Percentiles rank a stretch among this genome's conserved stretches.
Evolutionary conservation across 257 asterid species (phyloP).

Genomic region (Rehmannia glutinosa): DNA sequence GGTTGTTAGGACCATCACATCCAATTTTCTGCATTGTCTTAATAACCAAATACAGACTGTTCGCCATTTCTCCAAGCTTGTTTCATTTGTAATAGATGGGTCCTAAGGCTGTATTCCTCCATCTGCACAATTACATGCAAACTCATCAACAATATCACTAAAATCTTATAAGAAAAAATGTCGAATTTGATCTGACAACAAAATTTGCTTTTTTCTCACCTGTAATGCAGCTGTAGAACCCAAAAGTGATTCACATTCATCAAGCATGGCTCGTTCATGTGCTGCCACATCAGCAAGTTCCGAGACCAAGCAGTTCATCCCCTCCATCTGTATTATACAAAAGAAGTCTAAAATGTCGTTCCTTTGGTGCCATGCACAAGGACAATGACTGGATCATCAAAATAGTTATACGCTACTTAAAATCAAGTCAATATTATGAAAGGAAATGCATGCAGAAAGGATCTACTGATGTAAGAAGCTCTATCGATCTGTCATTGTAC

Average conservation of each 20-base stretch:
- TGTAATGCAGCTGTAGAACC: conserved; percentile 63
- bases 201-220: conserved; percentile 33
- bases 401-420: too few relatives aligned
- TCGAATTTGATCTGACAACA: too few relatives aligned
- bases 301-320: conserved; percentile 54
- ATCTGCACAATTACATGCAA: conserved; percentile 43
- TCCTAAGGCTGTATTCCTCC: conserved; percentile 75
- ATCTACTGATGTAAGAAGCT: too few relatives aligned
- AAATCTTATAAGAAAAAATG: too few relatives aligned
- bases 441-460: too few relatives aligned
- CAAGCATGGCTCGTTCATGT: conserved; percentile 74
- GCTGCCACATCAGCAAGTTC: conserved; percentile 85
- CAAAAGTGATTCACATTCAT: conserved; percentile 62
- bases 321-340: conserved; percentile 55
- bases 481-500: too few relatives aligned
- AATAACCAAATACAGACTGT: conserved; percentile 23
- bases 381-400: too few relatives aligned
- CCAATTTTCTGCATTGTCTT: neutral
- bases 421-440: too few relatives aligned
- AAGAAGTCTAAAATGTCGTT: neutral
- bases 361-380: too few relatives aligned
- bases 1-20: too few relatives aligned
- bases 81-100: conserved; percentile 62
- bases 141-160: neutral
- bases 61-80: conserved; percentile 39